phyloP scores from a whole-genome alignment of 768 basidiomycete genomes.

The Paxillus involutus region DNA sequence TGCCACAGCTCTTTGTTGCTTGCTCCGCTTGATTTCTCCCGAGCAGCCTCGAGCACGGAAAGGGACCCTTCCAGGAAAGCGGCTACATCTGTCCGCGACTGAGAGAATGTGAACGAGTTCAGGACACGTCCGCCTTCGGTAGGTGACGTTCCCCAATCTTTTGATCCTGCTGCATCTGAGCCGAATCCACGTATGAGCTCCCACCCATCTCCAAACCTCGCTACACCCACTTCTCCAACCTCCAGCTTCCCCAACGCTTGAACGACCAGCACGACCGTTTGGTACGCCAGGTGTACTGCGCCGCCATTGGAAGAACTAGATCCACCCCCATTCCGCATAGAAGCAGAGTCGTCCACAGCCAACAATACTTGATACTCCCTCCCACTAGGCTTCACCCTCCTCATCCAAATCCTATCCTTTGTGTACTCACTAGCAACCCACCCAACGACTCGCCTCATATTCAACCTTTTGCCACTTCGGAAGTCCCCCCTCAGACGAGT shows the following conservation, averaged over 20 bases:
- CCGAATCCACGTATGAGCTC: conserved; percentile 91
- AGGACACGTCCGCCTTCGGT: conserved; percentile 49
- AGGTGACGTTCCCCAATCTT: conserved; percentile 34
- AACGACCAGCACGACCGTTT: conserved; percentile 89
- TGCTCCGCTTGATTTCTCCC: conserved; percentile 58
- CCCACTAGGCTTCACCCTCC: conserved; percentile 89
- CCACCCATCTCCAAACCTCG: conserved; percentile 84
- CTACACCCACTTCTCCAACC: conserved; percentile 91
- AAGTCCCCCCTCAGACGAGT: conserved; percentile 96
- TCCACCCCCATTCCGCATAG: conserved; percentile 56
- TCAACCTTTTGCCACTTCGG: conserved; percentile 93
- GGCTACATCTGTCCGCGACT: conserved; percentile 85
- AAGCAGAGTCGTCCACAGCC: conserved; percentile 93
- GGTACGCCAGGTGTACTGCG: conserved; percentile 83
- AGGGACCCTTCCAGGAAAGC: conserved; percentile 80
- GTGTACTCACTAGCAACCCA: conserved; percentile 99
- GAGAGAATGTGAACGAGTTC: conserved; percentile 84
- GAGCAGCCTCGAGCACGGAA: conserved; percentile 68
- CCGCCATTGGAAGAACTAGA: conserved; percentile 7
- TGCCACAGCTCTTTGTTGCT: conserved; percentile 91
- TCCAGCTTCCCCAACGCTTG: conserved; percentile 91
- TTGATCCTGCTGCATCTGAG: conserved; percentile 76
- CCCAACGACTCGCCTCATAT: conserved; percentile 98
- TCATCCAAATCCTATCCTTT: conserved; percentile 99
- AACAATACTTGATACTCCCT: conserved; percentile 95